Evolutionary conservation across 768 basidiomycete species (phyloP), one percentile per base, ranked within the genome.

Genomic region (Leccinum rimulosum): DNA sequence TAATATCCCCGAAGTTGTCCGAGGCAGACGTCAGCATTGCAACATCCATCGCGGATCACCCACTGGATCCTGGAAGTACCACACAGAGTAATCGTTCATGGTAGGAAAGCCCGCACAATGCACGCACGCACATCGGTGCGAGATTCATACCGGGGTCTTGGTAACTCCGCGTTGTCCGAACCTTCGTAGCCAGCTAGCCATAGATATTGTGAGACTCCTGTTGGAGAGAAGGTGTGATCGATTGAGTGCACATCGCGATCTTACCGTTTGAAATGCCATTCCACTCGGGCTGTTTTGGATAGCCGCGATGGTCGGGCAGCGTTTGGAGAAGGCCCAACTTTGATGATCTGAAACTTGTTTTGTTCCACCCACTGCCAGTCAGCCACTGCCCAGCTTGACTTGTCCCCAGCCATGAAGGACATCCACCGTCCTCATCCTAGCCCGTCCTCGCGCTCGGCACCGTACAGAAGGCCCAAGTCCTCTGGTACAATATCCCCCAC

Each of bases 331-430:
- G 12, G 12, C 25, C 25, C 38, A 7, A 43, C 27, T 25, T 19
- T 52, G 25, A 22, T 30, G 51, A 60, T 30, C 54, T 55, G 60
- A 62, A 56, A 58, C 51, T 36, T 22, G 56, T 19, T 53, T 65
- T 52, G 56, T 61, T 38, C 45, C 33, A 36, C 50, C 54, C 19
- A 28, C 35, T 35, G 22, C 10, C 33, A 36, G 67, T 64, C 60
- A 64, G 60, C 68, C 68, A 60, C 65, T 17, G n/a, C 33, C 53
- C 15, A 30, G 47, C 55, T 57, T 68, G 60, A 28, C 51, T 9
- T 30, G 53, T 48, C 38, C 28, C 58, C 52, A 58, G 36, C 67
- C 33, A 70, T 71, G 68, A 70, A 65, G 65, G 68, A 63, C 67
- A 53, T 56, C 15, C 55, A 64, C 19, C 67, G 65, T 63, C 61